These are phyloP conservation scores for Colletotrichum cereale DNA, from an alignment of 2,329 filamentous ascomycete species.

Conservation along the genomic window DNA sequence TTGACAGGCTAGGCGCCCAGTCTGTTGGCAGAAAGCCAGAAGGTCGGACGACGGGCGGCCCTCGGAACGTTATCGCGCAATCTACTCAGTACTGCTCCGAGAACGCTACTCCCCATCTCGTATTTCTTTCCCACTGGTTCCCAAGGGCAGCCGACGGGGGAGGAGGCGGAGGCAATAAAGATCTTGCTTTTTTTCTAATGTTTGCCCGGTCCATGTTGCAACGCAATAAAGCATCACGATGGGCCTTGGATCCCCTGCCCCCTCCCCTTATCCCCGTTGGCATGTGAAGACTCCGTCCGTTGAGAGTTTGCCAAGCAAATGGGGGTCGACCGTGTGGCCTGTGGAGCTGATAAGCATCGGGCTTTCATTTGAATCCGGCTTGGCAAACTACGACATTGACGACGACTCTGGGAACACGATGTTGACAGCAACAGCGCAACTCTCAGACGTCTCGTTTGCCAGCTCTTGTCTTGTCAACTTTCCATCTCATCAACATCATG, in stretches of 20 bases:
- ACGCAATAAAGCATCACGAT: too few species aligned
- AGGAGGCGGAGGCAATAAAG: accelerated
- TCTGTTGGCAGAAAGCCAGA: not conserved
- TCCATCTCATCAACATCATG: too few species aligned
- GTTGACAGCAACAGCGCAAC: not conserved
- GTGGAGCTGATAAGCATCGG: not conserved
- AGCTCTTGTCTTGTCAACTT: not conserved
- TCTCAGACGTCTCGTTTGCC: too few species aligned
- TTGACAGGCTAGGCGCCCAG: not conserved
- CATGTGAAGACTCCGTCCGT: constrained; percentile 18
- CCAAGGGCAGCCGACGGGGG: too few species aligned
- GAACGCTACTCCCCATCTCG: not conserved
- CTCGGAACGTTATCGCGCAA: not conserved
- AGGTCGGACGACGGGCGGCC: not conserved
- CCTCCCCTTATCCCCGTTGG: not conserved
- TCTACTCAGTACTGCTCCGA: not conserved
- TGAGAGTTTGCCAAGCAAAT: not conserved
- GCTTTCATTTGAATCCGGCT: not conserved
- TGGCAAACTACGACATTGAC: not conserved
- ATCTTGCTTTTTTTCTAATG: not conserved
- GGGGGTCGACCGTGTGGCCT: not conserved
- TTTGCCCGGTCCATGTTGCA: not conserved
- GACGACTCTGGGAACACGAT: not conserved
- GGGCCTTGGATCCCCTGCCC: too few species aligned
- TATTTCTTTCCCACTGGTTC: not conserved